phyloP scores from a whole-genome alignment of 225 moss, liverwort and hornwort genomes.

The Climacium dendroides region DNA sequence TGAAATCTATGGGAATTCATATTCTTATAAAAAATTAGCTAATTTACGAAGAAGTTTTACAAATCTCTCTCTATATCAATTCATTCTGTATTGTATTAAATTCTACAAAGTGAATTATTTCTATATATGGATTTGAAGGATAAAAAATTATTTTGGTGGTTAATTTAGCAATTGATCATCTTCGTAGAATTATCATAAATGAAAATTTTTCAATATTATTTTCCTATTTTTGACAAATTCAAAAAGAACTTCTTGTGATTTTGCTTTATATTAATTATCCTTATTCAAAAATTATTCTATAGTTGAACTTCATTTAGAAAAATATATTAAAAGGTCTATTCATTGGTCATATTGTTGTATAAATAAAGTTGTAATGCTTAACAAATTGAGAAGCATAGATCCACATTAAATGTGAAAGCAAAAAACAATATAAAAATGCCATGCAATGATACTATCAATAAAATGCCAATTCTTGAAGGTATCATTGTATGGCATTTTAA shows the following conservation, averaged over 20 bases:
- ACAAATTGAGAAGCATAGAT: background rate
- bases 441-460: too few relatives aligned
- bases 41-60: too few relatives aligned
- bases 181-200: background rate
- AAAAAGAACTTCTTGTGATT: background rate
- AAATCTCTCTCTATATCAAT: too few relatives aligned
- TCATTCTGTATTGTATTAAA: background rate
- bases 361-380: background rate
- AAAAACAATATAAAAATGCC: too few relatives aligned
- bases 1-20: background rate
- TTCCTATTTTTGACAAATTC: background rate
- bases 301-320: background rate
- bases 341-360: background rate
- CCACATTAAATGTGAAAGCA: background rate
- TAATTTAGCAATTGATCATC: background rate
- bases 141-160: too few relatives aligned
- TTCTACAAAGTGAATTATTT: background rate
- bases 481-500: too few relatives aligned
- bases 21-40: too few relatives aligned
- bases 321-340: background rate
- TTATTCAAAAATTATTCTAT: background rate
- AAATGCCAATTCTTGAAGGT: too few relatives aligned
- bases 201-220: background rate
- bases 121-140: background rate
- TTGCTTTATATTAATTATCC: background rate